Percentiles rank a stretch among this genome's conserved stretches.
phyloP scores from a whole-genome alignment of 1,284 basidiomycete species.

The Fomes fomentarius region DNA sequence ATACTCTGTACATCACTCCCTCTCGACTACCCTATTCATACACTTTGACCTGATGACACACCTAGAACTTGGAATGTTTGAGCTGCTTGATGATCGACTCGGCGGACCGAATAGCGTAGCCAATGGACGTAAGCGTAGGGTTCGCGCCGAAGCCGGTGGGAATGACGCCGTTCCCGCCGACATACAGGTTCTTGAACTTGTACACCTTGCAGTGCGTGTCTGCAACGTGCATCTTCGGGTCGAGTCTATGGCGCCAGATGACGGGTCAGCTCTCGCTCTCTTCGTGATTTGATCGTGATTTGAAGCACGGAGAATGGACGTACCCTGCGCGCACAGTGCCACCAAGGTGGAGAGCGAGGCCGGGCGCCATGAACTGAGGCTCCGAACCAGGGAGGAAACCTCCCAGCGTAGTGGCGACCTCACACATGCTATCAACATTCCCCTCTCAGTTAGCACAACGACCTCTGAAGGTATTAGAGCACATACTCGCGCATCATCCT shows the following conservation, averaged over 20 bases:
- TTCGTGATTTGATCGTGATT: too few relatives aligned
- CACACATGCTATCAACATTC: constrained; percentile 29
- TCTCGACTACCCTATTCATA: too few relatives aligned
- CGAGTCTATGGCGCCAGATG: neutral
- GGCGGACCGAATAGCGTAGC: neutral
- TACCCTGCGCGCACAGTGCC: constrained; percentile 10
- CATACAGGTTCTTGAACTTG: constrained; percentile 32
- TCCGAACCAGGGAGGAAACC: constrained; percentile 30
- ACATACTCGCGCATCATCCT: constrained; percentile 33
- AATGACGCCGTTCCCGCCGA: constrained; percentile 27
- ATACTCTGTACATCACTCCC: too few relatives aligned
- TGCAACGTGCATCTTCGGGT: constrained; percentile 2
- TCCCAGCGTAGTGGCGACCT: constrained; percentile 25
- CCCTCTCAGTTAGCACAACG: neutral
- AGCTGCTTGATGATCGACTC: constrained; percentile 1
- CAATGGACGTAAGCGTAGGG: neutral
- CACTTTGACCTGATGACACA: too few relatives aligned
- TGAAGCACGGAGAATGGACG: too few relatives aligned
- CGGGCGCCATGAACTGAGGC: constrained; percentile 33
- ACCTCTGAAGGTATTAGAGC: neutral
- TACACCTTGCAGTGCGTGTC: constrained; percentile 29
- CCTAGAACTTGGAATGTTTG: neutral
- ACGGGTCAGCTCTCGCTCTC: constrained; percentile 2
- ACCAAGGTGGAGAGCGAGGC: constrained; percentile 30
- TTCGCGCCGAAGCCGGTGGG: constrained; percentile 8